Base-by-base conservation (phyloP, 2,329 filamentous ascomycete species). In the Colletotrichum aenigma region DNA sequence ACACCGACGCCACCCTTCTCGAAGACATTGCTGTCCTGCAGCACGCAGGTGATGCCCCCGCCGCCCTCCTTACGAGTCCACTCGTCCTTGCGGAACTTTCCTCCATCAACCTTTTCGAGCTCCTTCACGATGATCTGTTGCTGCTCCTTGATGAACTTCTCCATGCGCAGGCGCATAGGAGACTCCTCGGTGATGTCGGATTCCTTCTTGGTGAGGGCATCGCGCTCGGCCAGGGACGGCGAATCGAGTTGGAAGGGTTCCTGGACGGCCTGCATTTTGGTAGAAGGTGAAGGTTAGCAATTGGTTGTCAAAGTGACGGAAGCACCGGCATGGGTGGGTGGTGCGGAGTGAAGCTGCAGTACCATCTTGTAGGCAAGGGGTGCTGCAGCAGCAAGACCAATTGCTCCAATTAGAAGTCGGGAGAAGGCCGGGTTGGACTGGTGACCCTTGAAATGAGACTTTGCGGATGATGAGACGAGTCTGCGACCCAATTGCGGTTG, bases 1-100 rank as follows among this genome's bases (percentile, higher is more conserved):
- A 96, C 96, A 82, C 98, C 98, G 75, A 98, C 96, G 34, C 97
- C 97, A 60, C 95, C 97, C 87, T 99, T 99, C 85, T 99, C 97
- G 81, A 99, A 99, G 66, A 98, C 95, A 77, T 97, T 96, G 79
- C 97, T 96, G 78, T 98, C 96, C 85, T 99, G 97, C 21, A 99
- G 89, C 52, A 99, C 96, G 85, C 96, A 98, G 18, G 95, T 97
- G 80, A 96, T 96, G 78, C 97, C 97, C 71, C 97, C 97, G 56
- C 97, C 97, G 70, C 97, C 97, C 82, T 96, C 93, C 74, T 94
- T 93, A 67, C 97, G 93, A 77, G 92, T 90, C 97, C 97, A 99
- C 78, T 94, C 93, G 86, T 99, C 97, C 75, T 92, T 88, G 75
- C 91, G 91, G 88, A 99, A 99, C 79, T 92, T 90, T 78, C 91